Evolutionary conservation across 176 grass and related monocot species (phyloP), one percentile per base, ranked within the genome.

Genomic region (Aegilops bicornis): DNA sequence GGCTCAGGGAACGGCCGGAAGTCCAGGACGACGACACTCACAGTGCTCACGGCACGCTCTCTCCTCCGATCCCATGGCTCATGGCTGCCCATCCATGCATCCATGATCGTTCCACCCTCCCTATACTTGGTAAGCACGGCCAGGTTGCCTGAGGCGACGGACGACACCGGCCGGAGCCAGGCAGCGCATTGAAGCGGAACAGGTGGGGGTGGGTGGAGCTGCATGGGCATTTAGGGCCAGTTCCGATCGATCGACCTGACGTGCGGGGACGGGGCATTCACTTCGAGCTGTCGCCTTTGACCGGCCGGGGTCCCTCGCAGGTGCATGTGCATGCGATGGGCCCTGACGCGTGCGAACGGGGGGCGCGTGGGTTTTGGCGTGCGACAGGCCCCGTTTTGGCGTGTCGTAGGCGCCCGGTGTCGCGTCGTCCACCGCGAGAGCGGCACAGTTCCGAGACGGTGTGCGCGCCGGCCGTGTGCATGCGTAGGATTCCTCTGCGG

Each of bases 261-360:
- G 31, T 12, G 4, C 20, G 19, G 63, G 20, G 56, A 59, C 20
- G 24, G 56, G 42, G 82, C 87, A 89, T 85, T 89, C 76, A 89
- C 68, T 89, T 16, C 58, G 68, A 32, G 68, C 82, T 80, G 87
- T 80, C 82, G 23, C 31, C 32, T 74, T 89, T 89, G 76, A 89
- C 87, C 59, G 56, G 40, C 54, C 7, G 54, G 54, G 54, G 54
- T 9, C 54, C 54, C 54, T 59, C 63, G 8, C 25, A 43, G n/a
- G 9, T 56, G 56, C 7, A 30, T 8, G 47, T 6, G 64, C 87
- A 75, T 75, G 76, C 66, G 76, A 64, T 22, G 32, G 52, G 8
- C 3, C 69, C 58, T 64, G 87, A 47, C 63, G 80, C 78, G 31
- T 8, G 64, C 29, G 45, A 11, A 47, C 5, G 9, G 3, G 81